Base-by-base conservation (phyloP, 768 basidiomycete genomes). In the Trametes sanguinea region DNA sequence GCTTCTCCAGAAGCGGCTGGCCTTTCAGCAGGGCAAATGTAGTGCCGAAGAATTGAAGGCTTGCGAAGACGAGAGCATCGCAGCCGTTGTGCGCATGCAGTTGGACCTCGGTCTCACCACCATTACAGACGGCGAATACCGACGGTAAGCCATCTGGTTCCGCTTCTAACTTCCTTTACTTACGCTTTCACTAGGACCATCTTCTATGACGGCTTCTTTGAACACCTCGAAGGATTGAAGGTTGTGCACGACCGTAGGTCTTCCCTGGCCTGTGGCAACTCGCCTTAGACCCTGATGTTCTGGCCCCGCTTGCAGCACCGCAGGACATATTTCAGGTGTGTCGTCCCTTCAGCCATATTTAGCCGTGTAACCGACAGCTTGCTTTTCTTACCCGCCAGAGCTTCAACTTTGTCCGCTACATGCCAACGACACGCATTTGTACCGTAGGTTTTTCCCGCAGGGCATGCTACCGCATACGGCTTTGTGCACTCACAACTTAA, bases 151-250 rank as follows among this genome's bases (percentile, higher is more conserved):
- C 8, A 40, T 17, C 16, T 6, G 32, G 9, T 29, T 11, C 8
- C 4, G 9, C 30, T 14, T 16, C 13, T 32, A 10, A 2, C 8
- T 16, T 6, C 44, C 11, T 30, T 27, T 13, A 10, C 16, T 39
- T 6, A 29, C 32, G 6, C 6, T 4, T 11, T 3, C 9, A 16
- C 8, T 67, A 86, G 85, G 65, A 74, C 75, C 30, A 74, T 79
- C 68, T 88, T 85, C 69, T 85, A 78, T 52, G 83, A 88, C 43
- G 86, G 86, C n/a, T 81, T 87, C 39, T 87, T 86, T 71, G 81
- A 88, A 64, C 82, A 79, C 53, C 71, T 89, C 35, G 80, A 83
- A 54, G 87, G 86, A 40, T 85, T 88, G 81, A 76, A 75, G 42
- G 73, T 70, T 52, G 73, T 84, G 47, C 78, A 80, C 2, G 77